These are phyloP conservation scores for Penicillium sumatraense DNA, from an alignment of 2,329 filamentous ascomycete genomes.

Conservation along the genomic window DNA sequence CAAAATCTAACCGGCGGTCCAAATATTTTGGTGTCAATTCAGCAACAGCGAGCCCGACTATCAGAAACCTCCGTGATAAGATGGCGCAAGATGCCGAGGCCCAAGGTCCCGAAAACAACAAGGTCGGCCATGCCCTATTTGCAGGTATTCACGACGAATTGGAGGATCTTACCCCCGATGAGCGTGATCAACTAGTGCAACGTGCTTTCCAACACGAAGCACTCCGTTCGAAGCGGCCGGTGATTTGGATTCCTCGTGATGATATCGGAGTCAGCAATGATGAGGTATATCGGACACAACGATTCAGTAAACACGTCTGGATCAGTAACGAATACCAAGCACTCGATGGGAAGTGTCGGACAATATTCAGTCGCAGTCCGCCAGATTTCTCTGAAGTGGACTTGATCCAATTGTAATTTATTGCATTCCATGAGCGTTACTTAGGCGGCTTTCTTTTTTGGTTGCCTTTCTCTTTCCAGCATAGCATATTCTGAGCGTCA, in stretches of 20 bases:
- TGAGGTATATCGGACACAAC: slow-evolving; percentile 78
- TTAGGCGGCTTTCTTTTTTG: neutral
- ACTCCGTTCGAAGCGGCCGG: slow-evolving; percentile 79
- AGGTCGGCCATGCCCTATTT: slow-evolving; percentile 80
- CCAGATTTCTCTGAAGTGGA: slow-evolving; percentile 90
- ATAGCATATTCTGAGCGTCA: slow-evolving; percentile 27
- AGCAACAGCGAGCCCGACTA: slow-evolving; percentile 35
- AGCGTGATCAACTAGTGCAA: slow-evolving; percentile 81
- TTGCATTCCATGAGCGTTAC: slow-evolving; percentile 16
- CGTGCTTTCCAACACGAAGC: slow-evolving; percentile 92
- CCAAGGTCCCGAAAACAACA: slow-evolving; percentile 60
- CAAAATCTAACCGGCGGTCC: slow-evolving; percentile 39
- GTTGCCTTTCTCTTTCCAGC: slow-evolving; percentile 14
- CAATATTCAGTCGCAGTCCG: slow-evolving; percentile 82
- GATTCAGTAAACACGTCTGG: slow-evolving; percentile 80
- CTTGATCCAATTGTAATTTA: slow-evolving; percentile 72
- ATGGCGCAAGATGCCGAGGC: slow-evolving; percentile 66
- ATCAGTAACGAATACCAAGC: slow-evolving; percentile 93
- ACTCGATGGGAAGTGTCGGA: slow-evolving; percentile 78
- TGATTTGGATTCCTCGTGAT: slow-evolving; percentile 92
- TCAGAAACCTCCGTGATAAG: slow-evolving; percentile 41
- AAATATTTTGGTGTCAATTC: slow-evolving; percentile 45
- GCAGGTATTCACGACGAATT: slow-evolving; percentile 89
- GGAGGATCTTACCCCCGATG: slow-evolving; percentile 88
- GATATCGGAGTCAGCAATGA: slow-evolving; percentile 90